Evolutionary conservation across 306 rosid species (phyloP).

Genomic region (Gastrolobium bilobum): DNA sequence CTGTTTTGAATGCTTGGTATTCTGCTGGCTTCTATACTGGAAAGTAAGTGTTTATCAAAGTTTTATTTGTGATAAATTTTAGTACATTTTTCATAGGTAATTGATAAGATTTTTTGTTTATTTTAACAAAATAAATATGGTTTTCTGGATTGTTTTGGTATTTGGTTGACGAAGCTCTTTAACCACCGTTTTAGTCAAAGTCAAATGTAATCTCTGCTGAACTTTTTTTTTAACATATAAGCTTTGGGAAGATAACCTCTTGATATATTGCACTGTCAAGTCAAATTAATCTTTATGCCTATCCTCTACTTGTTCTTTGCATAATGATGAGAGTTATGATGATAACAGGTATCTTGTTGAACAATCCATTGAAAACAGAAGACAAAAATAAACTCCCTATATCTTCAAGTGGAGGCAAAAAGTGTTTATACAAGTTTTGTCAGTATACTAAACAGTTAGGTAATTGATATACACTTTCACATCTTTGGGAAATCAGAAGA

Average conservation of each 20-base stretch:
- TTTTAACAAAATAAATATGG: background rate
- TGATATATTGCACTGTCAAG: constrained; percentile 32
- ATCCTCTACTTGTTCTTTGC: constrained; percentile 18
- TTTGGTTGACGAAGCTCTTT: constrained; percentile 21
- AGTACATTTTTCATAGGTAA: constrained; percentile 13
- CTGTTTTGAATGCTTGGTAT: constrained; percentile 90
- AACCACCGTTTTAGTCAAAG: constrained; percentile 20
- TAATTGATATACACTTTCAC: background rate
- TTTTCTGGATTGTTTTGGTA: background rate
- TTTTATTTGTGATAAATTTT: constrained; percentile 7
- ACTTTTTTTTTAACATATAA: background rate
- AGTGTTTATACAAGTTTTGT: background rate
- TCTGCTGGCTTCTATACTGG: constrained; percentile 92
- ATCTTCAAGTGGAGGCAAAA: constrained; percentile 39
- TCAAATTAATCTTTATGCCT: background rate
- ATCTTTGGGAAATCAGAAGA: constrained; percentile 31
- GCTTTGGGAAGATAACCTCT: constrained; percentile 1
- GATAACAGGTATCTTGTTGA: constrained; percentile 57
- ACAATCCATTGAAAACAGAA: constrained; percentile 51
- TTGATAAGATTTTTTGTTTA: constrained; percentile 1
- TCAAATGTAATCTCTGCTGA: constrained; percentile 16
- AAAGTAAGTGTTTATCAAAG: constrained; percentile 61
- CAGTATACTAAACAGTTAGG: constrained; percentile 2
- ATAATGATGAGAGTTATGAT: constrained; percentile 32
- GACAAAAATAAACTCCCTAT: constrained; percentile 30